These are phyloP conservation scores for Mucor racemosus DNA, from an alignment of 371 early-diverging fungal species.

Conservation along the genomic window DNA sequence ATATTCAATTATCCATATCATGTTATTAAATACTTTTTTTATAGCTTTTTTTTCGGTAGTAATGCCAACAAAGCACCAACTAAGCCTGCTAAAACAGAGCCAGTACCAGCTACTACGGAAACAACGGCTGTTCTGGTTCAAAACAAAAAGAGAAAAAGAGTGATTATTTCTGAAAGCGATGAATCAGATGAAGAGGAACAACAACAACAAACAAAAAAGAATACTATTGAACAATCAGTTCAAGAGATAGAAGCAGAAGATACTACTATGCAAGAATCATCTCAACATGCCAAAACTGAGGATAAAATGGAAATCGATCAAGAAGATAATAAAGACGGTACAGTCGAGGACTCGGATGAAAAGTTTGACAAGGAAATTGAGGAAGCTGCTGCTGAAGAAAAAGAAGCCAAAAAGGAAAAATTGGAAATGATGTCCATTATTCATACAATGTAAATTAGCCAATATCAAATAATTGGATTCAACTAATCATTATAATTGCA, in stretches of 20 bases:
- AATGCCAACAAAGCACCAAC: not conserved
- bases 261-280: not conserved
- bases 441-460: constrained; percentile 20
- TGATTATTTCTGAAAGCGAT: constrained; percentile 14
- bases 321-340: not conserved
- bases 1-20: not conserved
- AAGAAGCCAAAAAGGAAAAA: constrained; percentile 24
- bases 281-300: not conserved
- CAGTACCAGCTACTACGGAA: not conserved
- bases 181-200: constrained; percentile 12
- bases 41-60: constrained; percentile 12
- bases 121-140: not conserved
- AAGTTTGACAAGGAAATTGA: constrained; percentile 27
- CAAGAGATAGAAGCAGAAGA: not conserved
- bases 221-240: not conserved
- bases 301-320: not conserved
- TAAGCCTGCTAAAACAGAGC: not conserved
- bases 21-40: not conserved
- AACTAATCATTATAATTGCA: not conserved
- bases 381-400: constrained; percentile 20
- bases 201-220: constrained; percentile 1
- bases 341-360: not conserved
- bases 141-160: constrained; percentile 13
- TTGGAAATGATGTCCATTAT: constrained; percentile 21
- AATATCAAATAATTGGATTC: not conserved